phyloP scores from a whole-genome alignment of 2,329 filamentous ascomycete species.

The Colletotrichum eleusines region DNA sequence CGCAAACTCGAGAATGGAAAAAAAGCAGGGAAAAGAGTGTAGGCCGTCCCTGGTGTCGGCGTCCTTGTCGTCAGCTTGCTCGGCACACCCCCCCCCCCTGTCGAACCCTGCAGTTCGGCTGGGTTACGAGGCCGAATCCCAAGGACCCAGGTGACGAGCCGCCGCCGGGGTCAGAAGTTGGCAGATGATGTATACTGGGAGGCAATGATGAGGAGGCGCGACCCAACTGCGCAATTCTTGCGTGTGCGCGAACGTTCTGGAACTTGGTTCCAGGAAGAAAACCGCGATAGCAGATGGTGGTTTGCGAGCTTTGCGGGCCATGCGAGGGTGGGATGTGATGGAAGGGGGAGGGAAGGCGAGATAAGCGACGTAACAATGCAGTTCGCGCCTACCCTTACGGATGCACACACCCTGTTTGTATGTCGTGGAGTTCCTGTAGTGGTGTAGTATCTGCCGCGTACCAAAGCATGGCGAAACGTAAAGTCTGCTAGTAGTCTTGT shows the following conservation, averaged over 20 bases:
- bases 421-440: not conserved
- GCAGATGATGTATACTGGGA: not conserved
- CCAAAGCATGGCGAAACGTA: not conserved
- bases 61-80: not conserved
- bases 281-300: not conserved
- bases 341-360: constrained; percentile 1
- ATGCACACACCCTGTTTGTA: not conserved
- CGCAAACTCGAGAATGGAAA: not conserved
- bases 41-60: too few relatives aligned
- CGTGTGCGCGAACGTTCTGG: not conserved
- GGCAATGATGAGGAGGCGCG: not conserved
- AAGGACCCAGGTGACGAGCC: not conserved
- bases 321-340: not conserved
- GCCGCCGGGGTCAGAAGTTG: too few relatives aligned
- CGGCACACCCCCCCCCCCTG: not conserved
- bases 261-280: constrained; percentile 1
- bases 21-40: constrained; percentile 15
- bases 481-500: too few relatives aligned
- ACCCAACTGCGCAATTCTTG: not conserved
- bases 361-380: constrained; percentile 42
- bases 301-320: too few relatives aligned
- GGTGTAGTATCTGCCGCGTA: not conserved
- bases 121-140: not conserved
- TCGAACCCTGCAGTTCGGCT: constrained; percentile 37
- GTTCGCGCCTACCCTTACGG: not conserved